A percentile compares a stretch with the other conserved stretches of the same genome.
Evolutionary conservation across 495 filamentous ascomycete species (phyloP).

Genomic region (Neurospora intermedia): DNA sequence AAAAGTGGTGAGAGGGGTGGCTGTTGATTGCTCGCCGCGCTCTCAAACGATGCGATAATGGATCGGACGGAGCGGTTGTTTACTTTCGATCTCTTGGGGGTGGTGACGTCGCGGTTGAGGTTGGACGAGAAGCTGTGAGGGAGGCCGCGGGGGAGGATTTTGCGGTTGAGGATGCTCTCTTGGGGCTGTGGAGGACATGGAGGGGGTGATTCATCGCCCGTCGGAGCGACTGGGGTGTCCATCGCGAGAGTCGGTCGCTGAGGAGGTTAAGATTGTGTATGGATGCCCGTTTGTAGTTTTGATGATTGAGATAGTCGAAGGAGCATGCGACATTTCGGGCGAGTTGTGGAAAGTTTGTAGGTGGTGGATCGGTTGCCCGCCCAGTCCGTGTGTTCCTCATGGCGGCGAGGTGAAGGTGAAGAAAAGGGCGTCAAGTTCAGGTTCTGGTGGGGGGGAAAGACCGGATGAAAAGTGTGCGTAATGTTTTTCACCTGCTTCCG

Average conservation of each 20-base stretch:
- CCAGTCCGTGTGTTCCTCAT: neutral
- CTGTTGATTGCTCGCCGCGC: neutral
- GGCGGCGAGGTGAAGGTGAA: neutral
- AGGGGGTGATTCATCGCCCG: neutral
- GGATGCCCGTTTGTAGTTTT: neutral
- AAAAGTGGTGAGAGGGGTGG: neutral
- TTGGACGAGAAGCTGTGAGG: slow-evolving; percentile 12
- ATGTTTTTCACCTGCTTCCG: neutral
- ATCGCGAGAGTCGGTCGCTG: neutral
- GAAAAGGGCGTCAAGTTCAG: neutral
- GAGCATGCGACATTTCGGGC: neutral
- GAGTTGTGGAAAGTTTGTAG: neutral
- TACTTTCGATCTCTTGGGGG: neutral
- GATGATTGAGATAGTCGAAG: neutral
- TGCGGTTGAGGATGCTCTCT: slow-evolving; percentile 15
- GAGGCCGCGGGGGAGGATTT: slow-evolving; percentile 7
- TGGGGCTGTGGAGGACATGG: neutral
- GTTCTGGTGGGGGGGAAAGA: neutral
- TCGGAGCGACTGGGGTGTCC: neutral
- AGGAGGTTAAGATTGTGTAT: neutral
- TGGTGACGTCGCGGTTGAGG: neutral
- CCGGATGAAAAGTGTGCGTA: neutral
- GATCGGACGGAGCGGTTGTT: slow-evolving; percentile 6
- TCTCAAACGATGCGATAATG: slow-evolving; percentile 15
- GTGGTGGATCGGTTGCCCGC: neutral